These are phyloP conservation scores for Starmerella roubikii DNA, from an alignment of 805 yeast genomes.

Conservation along the genomic window DNA sequence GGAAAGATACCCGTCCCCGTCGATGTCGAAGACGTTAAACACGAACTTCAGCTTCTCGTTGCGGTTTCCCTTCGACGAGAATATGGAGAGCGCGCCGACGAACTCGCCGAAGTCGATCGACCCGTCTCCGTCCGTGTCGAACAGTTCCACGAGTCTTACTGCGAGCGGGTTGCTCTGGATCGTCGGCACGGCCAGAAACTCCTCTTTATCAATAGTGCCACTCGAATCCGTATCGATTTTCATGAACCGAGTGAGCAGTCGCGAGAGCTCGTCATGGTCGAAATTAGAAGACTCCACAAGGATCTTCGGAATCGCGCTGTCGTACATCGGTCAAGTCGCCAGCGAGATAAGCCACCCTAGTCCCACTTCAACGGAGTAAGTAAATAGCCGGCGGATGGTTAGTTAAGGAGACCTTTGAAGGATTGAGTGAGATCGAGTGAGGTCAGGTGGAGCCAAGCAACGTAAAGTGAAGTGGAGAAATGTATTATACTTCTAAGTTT, in stretches of 20 bases:
- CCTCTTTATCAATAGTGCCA: slow-evolving; percentile 82
- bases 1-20: slow-evolving; percentile 85
- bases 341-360: too few species aligned
- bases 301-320: slow-evolving; percentile 16
- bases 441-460: too few species aligned
- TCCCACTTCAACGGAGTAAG: too few species aligned
- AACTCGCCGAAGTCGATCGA: slow-evolving; percentile 93
- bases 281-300: slow-evolving; percentile 30
- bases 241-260: slow-evolving; percentile 86
- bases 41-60: slow-evolving; percentile 80
- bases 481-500: too few species aligned
- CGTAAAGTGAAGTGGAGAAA: too few species aligned
- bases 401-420: too few species aligned
- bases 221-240: slow-evolving; percentile 85
- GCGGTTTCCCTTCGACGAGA: slow-evolving; percentile 67
- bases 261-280: slow-evolving; percentile 80
- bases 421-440: too few species aligned
- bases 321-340: not conserved
- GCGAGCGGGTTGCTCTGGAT: slow-evolving; percentile 85
- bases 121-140: slow-evolving; percentile 86
- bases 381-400: too few species aligned
- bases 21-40: slow-evolving; percentile 88
- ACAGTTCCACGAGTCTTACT: slow-evolving; percentile 76
- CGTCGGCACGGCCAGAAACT: slow-evolving; percentile 86
- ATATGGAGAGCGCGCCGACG: slow-evolving; percentile 71